Evolutionary conservation across 2,329 filamentous ascomycete genomes (phyloP).

Genomic region (Ophiostoma triangulosporum): DNA sequence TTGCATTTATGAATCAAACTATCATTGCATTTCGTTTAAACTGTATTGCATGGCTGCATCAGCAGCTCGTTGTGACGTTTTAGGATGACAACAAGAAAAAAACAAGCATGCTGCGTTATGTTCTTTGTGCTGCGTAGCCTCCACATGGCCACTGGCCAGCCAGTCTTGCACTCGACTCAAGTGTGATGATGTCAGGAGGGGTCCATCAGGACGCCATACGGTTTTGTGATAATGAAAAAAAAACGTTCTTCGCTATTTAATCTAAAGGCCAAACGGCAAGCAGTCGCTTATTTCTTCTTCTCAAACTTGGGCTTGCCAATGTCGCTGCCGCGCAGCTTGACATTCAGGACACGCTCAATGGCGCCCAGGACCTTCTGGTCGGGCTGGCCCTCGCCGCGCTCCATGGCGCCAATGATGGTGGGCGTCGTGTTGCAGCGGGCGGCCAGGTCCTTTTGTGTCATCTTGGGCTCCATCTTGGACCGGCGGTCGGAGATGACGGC

Average conservation of each 20-base stretch:
- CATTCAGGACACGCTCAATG: constrained; percentile 76
- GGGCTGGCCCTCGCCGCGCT: constrained; percentile 62
- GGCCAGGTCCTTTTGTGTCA: constrained; percentile 84
- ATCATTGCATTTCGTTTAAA: no score
- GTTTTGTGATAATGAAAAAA: neutral
- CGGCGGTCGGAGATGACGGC: constrained; percentile 71
- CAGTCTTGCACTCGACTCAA: neutral
- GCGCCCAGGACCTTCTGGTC: constrained; percentile 69
- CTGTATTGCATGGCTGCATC: neutral
- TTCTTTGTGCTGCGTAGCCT: no score
- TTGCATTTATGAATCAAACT: neutral
- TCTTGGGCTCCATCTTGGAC: constrained; percentile 74
- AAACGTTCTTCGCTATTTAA: neutral
- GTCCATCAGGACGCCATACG: no score
- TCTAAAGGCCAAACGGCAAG: neutral
- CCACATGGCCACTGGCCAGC: no score
- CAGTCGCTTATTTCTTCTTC: constrained; percentile 22
- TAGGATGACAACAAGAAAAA: neutral
- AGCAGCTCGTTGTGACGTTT: neutral
- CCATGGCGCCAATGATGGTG: constrained; percentile 68
- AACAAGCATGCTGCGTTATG: neutral
- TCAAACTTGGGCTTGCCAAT: constrained; percentile 73
- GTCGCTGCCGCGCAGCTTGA: constrained; percentile 74
- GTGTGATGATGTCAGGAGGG: no score
- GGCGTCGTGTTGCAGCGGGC: constrained; percentile 82